Percentiles rank a stretch among this genome's conserved stretches.
Evolutionary conservation across 2,329 filamentous ascomycete genomes (phyloP).

Genomic region (Mycosphaerella arachidis): DNA sequence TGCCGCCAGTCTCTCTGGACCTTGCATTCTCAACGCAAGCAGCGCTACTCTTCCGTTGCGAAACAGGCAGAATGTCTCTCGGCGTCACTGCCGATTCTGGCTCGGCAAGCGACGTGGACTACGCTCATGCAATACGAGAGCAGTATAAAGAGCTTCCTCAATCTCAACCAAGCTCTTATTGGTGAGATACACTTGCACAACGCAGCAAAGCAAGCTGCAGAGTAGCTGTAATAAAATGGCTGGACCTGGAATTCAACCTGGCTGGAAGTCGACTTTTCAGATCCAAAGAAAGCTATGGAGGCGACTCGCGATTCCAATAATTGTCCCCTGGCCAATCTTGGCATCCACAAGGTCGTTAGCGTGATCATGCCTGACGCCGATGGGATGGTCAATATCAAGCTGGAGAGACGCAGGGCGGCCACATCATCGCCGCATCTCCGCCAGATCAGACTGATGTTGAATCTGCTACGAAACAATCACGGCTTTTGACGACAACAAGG

Average conservation of each 20-base stretch:
- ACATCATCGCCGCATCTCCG: neutral
- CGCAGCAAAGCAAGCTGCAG: neutral
- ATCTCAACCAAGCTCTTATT: neutral
- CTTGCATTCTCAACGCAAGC: neutral
- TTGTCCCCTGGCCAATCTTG: neutral
- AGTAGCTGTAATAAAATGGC: neutral
- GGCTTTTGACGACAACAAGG: neutral
- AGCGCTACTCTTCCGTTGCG: neutral
- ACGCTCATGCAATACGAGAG: neutral
- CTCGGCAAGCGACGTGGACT: neutral
- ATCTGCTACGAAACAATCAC: neutral
- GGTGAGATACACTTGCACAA: neutral
- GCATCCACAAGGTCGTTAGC: neutral
- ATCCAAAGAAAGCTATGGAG: neutral
- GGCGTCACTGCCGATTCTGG: neutral
- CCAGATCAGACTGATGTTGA: neutral
- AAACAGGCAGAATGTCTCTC: no score
- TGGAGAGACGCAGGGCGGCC: neutral
- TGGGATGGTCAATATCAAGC: neutral
- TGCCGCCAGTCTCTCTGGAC: neutral
- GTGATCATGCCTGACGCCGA: neutral
- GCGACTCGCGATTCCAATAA: neutral
- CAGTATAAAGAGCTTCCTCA: neutral
- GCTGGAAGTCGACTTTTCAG: neutral
- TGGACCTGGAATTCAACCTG: neutral